Evolutionary conservation across 2,329 filamentous ascomycete genomes (phyloP).

Genomic region (Zymoseptoria ardabiliae): DNA sequence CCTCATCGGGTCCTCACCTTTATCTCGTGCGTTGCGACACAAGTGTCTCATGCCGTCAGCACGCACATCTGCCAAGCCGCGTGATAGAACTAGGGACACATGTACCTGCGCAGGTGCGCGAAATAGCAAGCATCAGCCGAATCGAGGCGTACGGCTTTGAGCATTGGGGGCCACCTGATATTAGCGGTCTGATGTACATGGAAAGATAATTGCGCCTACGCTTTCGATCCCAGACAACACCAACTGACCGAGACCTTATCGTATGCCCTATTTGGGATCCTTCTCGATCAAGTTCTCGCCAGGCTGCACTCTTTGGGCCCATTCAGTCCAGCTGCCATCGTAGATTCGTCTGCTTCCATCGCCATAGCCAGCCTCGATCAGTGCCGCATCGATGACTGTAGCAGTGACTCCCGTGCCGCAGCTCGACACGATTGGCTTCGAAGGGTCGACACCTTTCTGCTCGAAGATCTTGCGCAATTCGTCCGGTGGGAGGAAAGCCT

Average conservation of each 20-base stretch:
- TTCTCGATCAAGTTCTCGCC: constrained; percentile 28
- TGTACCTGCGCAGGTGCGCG: too few species aligned
- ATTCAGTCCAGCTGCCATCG: constrained; percentile 86
- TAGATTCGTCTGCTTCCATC: constrained; percentile 63
- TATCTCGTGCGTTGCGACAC: too few species aligned
- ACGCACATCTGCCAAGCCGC: too few species aligned
- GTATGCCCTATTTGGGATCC: background rate
- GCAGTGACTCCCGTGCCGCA: constrained; percentile 95
- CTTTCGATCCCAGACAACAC: too few species aligned
- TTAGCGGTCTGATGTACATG: too few species aligned
- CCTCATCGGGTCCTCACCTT: too few species aligned
- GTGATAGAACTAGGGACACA: too few species aligned
- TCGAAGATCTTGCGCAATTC: constrained; percentile 70
- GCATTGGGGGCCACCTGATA: too few species aligned
- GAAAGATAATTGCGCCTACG: too few species aligned
- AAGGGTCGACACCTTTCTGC: constrained; percentile 69
- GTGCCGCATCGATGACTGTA: constrained; percentile 78
- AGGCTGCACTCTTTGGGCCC: constrained; percentile 31
- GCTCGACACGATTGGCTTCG: constrained; percentile 74
- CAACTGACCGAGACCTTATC: background rate
- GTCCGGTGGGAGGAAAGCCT: constrained; percentile 65
- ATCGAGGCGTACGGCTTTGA: too few species aligned
- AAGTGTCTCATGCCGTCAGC: too few species aligned
- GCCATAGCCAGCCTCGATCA: constrained; percentile 71
- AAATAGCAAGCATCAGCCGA: too few species aligned